Evolutionary conservation across 495 filamentous ascomycete species (phyloP), one percentile per base, ranked within the genome.

Genomic region (Ramalina intermedia): DNA sequence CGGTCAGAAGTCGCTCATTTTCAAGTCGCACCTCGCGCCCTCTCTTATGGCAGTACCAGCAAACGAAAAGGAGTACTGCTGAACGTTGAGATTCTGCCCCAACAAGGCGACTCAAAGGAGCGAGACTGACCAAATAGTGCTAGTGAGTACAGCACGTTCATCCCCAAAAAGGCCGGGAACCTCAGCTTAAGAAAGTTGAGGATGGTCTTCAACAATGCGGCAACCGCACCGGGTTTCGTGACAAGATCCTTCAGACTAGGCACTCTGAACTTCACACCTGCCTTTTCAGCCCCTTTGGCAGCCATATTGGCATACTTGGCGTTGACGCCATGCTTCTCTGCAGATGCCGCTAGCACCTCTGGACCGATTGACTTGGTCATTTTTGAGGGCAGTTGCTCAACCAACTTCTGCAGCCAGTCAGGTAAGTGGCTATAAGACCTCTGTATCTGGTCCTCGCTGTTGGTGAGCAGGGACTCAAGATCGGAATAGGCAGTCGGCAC

Each of bases 11-110:
- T 7, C 71, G 70, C 62, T 89, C 85, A 51, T 69, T 75, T 57
- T 86, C 85, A 1, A 95, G 70, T 35, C 91, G 71, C 13, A 79
- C 79, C 65, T 98, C 91, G 14, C 77, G 76, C 35, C 91, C 91
- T 13, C 91, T 79, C 63, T 95, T 95, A 62, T 96, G 84, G 64
- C 86, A 96, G 62, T 98, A 98, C 90, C 90, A 98, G 51, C 96
- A 76, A 43, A 90, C 84, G 60, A 89, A 86, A 27, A 98, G 65
- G 12, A 98, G 69, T 50, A 96, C 84, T 88, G 53, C 8, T 33
- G 47, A 16, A 8, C 21, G 8, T 6, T 17, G 29, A 18, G 8
- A 29, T 21, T 45, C 9, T 8, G 3, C 24, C 18, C 16, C 26
- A 26, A 11, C 9, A 41, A 23, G 5, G 12, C 3, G 17, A 12